A percentile compares a stretch with the other conserved stretches of the same genome.
Evolutionary conservation across 2,329 filamentous ascomycete species (phyloP).

Genomic region (Chaetoscypha palmicola): DNA sequence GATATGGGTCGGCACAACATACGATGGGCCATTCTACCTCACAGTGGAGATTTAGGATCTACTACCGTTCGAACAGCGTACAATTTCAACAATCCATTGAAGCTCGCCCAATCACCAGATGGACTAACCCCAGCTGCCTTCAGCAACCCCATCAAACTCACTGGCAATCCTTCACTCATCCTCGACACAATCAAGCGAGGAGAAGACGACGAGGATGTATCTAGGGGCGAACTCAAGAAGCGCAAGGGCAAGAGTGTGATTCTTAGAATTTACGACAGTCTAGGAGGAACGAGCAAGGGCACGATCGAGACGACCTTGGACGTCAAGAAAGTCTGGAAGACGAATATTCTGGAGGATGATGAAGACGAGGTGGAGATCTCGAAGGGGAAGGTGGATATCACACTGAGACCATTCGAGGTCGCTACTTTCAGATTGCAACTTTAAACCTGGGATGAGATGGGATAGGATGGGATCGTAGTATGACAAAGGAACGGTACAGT

Average conservation of each 20-base stretch:
- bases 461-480: neutral
- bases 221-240: slow-evolving; percentile 51
- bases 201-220: slow-evolving; percentile 76
- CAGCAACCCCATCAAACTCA: slow-evolving; percentile 56
- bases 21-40: slow-evolving; percentile 84
- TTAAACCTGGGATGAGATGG: slow-evolving; percentile 22
- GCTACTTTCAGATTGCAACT: slow-evolving; percentile 66
- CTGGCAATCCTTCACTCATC: slow-evolving; percentile 60
- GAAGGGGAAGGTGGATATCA: slow-evolving; percentile 50
- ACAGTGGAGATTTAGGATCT: slow-evolving; percentile 63
- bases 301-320: slow-evolving; percentile 59
- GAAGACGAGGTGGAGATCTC: slow-evolving; percentile 51
- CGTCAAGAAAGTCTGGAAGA: slow-evolving; percentile 72
- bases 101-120: slow-evolving; percentile 40
- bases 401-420: slow-evolving; percentile 76
- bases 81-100: slow-evolving; percentile 82
- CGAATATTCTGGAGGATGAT: slow-evolving; percentile 85
- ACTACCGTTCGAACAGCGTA: slow-evolving; percentile 76
- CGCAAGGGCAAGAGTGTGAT: slow-evolving; percentile 74
- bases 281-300: slow-evolving; percentile 74
- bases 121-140: slow-evolving; percentile 37
- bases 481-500: neutral
- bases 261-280: slow-evolving; percentile 76
- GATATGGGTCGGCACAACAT: slow-evolving; percentile 90
- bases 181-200: slow-evolving; percentile 89